Evolutionary conservation across 768 basidiomycete genomes (phyloP).

Genomic region (Arthromyces matolae): DNA sequence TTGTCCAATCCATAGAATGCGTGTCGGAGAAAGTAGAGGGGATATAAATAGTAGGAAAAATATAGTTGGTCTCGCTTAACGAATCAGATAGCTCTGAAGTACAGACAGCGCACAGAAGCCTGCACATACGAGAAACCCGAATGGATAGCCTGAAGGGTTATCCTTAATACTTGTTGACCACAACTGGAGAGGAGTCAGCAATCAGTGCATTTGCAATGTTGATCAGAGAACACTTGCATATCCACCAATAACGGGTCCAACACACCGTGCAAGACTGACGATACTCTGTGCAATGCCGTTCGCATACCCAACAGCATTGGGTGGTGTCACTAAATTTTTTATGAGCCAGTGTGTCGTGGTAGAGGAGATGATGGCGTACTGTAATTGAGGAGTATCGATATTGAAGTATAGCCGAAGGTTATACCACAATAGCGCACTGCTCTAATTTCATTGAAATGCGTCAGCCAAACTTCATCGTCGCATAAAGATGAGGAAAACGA

Average conservation of each 20-base stretch:
- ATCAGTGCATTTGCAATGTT: slow-evolving; percentile 1
- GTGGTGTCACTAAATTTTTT: slow-evolving; percentile 73
- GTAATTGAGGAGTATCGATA: slow-evolving; percentile 85
- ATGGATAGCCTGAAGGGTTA: slow-evolving; percentile 65
- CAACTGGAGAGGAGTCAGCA: slow-evolving; percentile 39
- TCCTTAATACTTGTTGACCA: slow-evolving; percentile 73
- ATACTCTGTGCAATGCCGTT: slow-evolving; percentile 97
- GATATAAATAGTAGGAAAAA: not conserved
- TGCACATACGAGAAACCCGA: slow-evolving; percentile 70
- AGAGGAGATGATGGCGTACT: slow-evolving; percentile 38
- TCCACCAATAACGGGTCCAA: slow-evolving; percentile 84
- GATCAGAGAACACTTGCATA: slow-evolving; percentile 47
- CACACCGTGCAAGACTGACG: slow-evolving; percentile 87
- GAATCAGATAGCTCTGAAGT: slow-evolving; percentile 71
- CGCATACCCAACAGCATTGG: slow-evolving; percentile 81
- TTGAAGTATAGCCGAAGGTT: slow-evolving; percentile 87
- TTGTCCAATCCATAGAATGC: not conserved
- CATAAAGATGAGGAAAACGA: slow-evolving; percentile 27
- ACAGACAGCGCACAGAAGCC: slow-evolving; percentile 59
- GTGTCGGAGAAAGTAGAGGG: not conserved
- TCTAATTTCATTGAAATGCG: slow-evolving; percentile 33
- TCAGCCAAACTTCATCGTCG: not conserved
- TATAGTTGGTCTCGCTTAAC: slow-evolving; percentile 32
- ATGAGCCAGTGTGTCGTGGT: slow-evolving; percentile 4
- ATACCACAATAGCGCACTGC: slow-evolving; percentile 84